These are phyloP conservation scores for Zygoascus tannicola DNA, from an alignment of 805 yeast genomes.

Conservation along the genomic window DNA sequence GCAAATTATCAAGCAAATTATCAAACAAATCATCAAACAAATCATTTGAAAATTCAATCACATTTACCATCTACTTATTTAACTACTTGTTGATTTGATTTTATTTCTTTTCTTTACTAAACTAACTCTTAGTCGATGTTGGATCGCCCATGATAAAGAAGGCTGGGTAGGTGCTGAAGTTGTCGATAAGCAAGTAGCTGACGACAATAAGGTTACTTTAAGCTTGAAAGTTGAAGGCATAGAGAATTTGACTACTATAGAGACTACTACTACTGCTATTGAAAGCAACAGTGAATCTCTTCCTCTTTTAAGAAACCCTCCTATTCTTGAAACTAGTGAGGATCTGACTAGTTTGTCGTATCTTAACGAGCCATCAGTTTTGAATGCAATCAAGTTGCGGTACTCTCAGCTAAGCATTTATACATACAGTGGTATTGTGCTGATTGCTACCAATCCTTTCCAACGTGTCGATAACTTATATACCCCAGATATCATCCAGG, in stretches of 20 bases:
- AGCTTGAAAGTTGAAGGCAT: slow-evolving; percentile 42
- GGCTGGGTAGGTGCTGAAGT: slow-evolving; percentile 75
- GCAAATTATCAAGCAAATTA: no score
- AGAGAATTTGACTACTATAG: slow-evolving; percentile 24
- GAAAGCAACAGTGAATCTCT: slow-evolving; percentile 45
- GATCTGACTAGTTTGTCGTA: slow-evolving; percentile 89
- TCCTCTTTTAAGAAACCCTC: slow-evolving; percentile 85
- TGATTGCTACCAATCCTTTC: slow-evolving; percentile 94
- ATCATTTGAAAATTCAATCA: background rate
- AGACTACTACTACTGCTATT: slow-evolving; percentile 21
- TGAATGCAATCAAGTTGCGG: slow-evolving; percentile 84
- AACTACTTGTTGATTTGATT: background rate
- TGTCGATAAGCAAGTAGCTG: slow-evolving; percentile 31
- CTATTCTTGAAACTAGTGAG: slow-evolving; percentile 84
- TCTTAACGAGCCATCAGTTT: slow-evolving; percentile 90
- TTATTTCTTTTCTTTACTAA: background rate
- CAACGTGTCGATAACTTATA: slow-evolving; percentile 85
- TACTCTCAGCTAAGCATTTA: slow-evolving; percentile 85
- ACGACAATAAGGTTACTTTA: slow-evolving; percentile 39
- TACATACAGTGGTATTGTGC: slow-evolving; percentile 93
- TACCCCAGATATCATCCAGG: slow-evolving; percentile 86
- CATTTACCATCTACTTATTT: background rate
- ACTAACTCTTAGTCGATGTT: slow-evolving; percentile 39
- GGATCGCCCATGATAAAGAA: slow-evolving; percentile 64
- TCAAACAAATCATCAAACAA: no score